phyloP scores from a whole-genome alignment of 306 rosid species.

The Ammopiptanthus mongolicus region DNA sequence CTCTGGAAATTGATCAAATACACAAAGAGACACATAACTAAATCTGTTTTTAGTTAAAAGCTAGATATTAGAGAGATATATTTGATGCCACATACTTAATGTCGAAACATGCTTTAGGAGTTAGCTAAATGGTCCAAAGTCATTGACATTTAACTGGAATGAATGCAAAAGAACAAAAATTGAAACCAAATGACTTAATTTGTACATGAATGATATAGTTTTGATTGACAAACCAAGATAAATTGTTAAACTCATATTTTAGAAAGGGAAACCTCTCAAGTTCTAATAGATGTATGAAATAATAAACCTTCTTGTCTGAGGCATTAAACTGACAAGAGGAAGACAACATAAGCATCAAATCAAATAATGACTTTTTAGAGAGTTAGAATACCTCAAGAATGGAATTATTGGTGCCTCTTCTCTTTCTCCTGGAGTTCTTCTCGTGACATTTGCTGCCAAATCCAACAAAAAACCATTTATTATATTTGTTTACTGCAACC shows the following conservation, averaged over 20 bases:
- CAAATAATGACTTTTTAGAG: not conserved
- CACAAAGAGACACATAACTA: constrained; percentile 1
- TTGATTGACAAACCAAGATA: constrained; percentile 4
- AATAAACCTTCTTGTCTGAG: not conserved
- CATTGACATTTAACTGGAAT: not conserved
- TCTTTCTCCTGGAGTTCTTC: constrained; percentile 29
- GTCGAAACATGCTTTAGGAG: constrained; percentile 4
- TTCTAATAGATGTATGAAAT: not conserved
- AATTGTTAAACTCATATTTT: not conserved
- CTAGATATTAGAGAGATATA: not conserved
- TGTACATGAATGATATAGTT: not conserved
- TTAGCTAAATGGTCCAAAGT: not conserved
- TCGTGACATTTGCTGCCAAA: constrained; percentile 4
- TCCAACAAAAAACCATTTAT: constrained; percentile 5
- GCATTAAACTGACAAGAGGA: not conserved
- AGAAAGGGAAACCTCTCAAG: not conserved
- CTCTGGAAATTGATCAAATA: constrained; percentile 37
- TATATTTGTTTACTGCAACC: not conserved
- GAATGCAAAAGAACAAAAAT: not conserved
- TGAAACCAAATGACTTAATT: not conserved
- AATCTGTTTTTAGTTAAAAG: not conserved
- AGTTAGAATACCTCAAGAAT: constrained; percentile 29
- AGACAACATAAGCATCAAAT: not conserved
- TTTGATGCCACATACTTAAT: not conserved
- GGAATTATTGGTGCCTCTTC: constrained; percentile 7